Percentiles rank a stretch among this genome's conserved stretches.
phyloP scores from a whole-genome alignment of 805 yeast genomes.

The Danielozyma ontarioensis region DNA sequence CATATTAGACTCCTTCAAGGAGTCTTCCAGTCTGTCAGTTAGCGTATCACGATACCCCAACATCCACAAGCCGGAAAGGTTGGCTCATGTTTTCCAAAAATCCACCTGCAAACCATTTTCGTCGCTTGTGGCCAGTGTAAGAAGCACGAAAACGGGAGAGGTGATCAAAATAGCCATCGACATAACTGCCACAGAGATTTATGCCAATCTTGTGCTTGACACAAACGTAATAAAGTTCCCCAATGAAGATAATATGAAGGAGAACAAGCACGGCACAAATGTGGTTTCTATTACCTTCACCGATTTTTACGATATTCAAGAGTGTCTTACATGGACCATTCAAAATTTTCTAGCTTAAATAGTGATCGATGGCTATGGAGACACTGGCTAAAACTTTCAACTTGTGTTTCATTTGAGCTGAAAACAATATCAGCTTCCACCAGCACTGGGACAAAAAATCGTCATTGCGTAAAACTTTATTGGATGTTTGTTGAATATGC shows the following conservation, averaged over 20 bases:
- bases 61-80: background rate
- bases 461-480: no score
- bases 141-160: conserved; percentile 10
- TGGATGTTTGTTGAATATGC: no score
- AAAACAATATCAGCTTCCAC: no score
- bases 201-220: conserved; percentile 33
- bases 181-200: conserved; percentile 35
- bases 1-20: conserved; percentile 7
- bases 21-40: background rate
- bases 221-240: conserved; percentile 30
- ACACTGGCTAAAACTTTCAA: no score
- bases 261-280: conserved; percentile 28
- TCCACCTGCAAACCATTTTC: conserved; percentile 36
- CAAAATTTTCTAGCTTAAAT: conserved; percentile 23
- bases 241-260: conserved; percentile 16
- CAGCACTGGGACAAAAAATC: no score
- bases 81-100: conserved; percentile 24
- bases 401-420: no score
- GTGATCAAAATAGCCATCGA: conserved; percentile 23
- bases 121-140: conserved; percentile 17
- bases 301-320: conserved; percentile 48
- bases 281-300: conserved; percentile 44
- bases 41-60: background rate
- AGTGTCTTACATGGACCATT: conserved; percentile 53
- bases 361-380: no score